Evolutionary conservation across 1,139 yeast species (phyloP).

Genomic region (Magnusiomyces tetraspermus): DNA sequence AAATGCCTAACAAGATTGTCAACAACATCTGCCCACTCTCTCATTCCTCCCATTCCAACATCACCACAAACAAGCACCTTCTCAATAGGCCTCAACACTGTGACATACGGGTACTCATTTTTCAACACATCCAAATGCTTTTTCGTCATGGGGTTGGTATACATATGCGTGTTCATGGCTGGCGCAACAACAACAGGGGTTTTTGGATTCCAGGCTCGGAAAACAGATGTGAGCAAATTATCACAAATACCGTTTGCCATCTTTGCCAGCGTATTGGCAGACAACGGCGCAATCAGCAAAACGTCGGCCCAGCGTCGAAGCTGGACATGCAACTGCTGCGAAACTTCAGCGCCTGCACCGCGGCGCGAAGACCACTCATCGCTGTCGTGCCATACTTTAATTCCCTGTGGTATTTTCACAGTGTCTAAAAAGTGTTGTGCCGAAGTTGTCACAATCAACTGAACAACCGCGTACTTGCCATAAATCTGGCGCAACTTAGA

Average conservation of each 20-base stretch:
- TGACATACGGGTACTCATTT: slow-evolving; percentile 62
- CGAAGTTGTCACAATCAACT: slow-evolving; percentile 71
- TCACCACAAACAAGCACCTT: slow-evolving; percentile 93
- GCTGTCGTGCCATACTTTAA: slow-evolving; percentile 86
- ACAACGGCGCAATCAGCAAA: slow-evolving; percentile 79
- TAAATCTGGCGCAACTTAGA: slow-evolving; percentile 71
- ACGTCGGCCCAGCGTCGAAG: slow-evolving; percentile 94
- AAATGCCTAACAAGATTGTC: slow-evolving; percentile 54
- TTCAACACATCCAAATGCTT: slow-evolving; percentile 58
- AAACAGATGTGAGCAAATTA: slow-evolving; percentile 68
- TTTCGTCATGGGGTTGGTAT: slow-evolving; percentile 86
- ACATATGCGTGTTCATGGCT: slow-evolving; percentile 96
- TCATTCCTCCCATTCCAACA: slow-evolving; percentile 96
- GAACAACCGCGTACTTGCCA: slow-evolving; percentile 64
- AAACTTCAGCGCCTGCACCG: slow-evolving; percentile 53
- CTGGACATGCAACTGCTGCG: slow-evolving; percentile 56
- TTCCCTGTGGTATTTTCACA: slow-evolving; percentile 66
- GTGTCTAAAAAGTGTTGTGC: slow-evolving; percentile 80
- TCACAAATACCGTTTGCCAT: slow-evolving; percentile 87
- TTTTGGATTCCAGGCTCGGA: slow-evolving; percentile 90
- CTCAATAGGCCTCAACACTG: slow-evolving; percentile 83
- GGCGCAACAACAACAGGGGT: slow-evolving; percentile 83
- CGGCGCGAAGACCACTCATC: slow-evolving; percentile 70
- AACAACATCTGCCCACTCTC: slow-evolving; percentile 92
- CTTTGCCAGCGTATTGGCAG: slow-evolving; percentile 89